Percentiles rank a stretch among this genome's conserved stretches.
These are phyloP conservation scores for Venturiaceae sp. DNA, from an alignment of 2,329 filamentous ascomycete genomes.

Conservation along the genomic window DNA sequence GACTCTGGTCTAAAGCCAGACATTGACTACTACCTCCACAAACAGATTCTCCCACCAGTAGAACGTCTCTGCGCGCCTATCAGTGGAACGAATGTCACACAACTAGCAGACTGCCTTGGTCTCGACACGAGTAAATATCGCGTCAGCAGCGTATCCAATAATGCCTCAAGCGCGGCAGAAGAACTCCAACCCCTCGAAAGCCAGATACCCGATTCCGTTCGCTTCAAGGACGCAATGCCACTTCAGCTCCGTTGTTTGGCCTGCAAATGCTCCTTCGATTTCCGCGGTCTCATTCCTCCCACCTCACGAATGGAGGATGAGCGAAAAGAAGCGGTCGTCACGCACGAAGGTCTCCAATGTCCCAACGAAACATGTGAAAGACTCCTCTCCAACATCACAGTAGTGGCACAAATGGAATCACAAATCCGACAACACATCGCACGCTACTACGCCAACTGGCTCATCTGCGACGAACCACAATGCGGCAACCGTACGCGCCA, in stretches of 20 bases:
- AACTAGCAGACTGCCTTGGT: conserved; percentile 86
- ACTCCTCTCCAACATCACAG: conserved; percentile 56
- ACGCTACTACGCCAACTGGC: conserved; percentile 86
- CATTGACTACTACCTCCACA: conserved; percentile 96
- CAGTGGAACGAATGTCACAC: conserved; percentile 77
- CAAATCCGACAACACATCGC: conserved; percentile 70
- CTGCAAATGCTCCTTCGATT: conserved; percentile 64
- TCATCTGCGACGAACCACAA: conserved; percentile 73
- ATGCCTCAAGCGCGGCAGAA: conserved; percentile 38
- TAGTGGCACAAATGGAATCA: conserved; percentile 80
- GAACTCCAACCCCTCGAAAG: conserved; percentile 89
- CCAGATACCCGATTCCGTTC: conserved; percentile 83
- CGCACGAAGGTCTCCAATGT: conserved; percentile 68
- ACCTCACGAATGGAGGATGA: conserved; percentile 17
- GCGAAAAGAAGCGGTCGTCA: conserved; percentile 47
- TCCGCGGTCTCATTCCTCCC: conserved; percentile 58
- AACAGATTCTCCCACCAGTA: conserved; percentile 96
- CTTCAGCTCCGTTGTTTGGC: conserved; percentile 70
- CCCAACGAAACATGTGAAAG: conserved; percentile 51
- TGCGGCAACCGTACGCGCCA: conserved; percentile 83
- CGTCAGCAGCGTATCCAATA: conserved; percentile 48
- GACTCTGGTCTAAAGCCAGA: conserved; percentile 73
- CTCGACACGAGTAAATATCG: conserved; percentile 84
- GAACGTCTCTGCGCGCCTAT: conserved; percentile 97
- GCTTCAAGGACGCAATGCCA: conserved; percentile 73